Base-by-base conservation (phyloP, 1,284 basidiomycete genomes). In the Pseudomicrostroma phylloplanum region DNA sequence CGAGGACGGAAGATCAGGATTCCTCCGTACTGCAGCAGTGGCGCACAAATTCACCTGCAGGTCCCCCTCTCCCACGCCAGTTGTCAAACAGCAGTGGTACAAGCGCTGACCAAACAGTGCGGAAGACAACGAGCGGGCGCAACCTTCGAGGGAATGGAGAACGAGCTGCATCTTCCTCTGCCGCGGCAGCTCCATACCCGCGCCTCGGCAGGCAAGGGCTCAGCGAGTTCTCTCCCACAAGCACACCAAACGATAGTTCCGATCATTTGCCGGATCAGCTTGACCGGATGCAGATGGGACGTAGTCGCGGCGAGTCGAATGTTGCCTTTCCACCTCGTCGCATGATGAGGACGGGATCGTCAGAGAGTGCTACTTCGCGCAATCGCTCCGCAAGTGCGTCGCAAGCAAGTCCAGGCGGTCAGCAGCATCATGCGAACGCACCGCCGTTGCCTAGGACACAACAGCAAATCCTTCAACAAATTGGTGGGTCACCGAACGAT, bases 1-100 rank as follows among this genome's bases (percentile, higher is more conserved):
- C 73, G 1, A 55, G 68, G 55, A 75, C 73, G 11, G 73, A 73
- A 61, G 73, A 75, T 56, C 73, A 75, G 41, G 71, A 75, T 30
- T 68, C 66, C 2, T 57, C 58, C 19, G 60, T 69, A n/a, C 68
- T 76, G 67, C 59, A 67, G 7, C 73, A 76, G 57, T 76, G 73
- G 73, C 43, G 72, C n/a, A 67, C 67, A 21, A 61, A 72, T 51
- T 74, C 72, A 36, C 73, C 73, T 4, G 67, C 67, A 9, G 61
- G 70, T 21, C 61, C 68, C 12, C 71, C 71, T 12, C 59, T 74
- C 54, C 72, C 67, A 1, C 12, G 56, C 17, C 39, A 40, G 39
- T n/a, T 9, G 17, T n/a, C 25, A 7, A 57, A 21, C 19, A 41
- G 56, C 25, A 43, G 56, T 42, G 56, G 40, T 17, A 26, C 25